phyloP scores from a whole-genome alignment of 2,329 filamentous ascomycete genomes.

The Teratosphaeria epicoccoides region DNA sequence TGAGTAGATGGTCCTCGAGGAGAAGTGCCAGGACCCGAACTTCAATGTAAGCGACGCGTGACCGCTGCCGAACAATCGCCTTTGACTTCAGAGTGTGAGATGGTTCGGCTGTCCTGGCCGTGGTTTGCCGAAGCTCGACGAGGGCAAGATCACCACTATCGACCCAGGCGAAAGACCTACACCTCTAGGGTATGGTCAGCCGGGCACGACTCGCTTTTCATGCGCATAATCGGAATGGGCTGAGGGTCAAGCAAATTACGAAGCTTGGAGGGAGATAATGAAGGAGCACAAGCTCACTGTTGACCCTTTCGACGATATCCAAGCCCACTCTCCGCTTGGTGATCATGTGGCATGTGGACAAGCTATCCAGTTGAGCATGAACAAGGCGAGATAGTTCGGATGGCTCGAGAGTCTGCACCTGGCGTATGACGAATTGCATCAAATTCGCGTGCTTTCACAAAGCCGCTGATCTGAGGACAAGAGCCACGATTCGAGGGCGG shows the following conservation, averaged over 20 bases:
- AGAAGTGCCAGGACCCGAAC: conserved; percentile 31
- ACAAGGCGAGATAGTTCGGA: conserved; percentile 37
- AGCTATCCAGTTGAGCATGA: conserved; percentile 27
- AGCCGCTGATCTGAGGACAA: conserved; percentile 14
- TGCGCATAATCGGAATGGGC: conserved; percentile 40
- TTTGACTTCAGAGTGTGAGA: conserved; percentile 38
- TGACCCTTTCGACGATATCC: conserved; percentile 34
- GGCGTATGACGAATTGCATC: conserved; percentile 33
- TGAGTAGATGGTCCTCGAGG: conserved; percentile 40
- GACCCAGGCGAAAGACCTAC: conserved; percentile 12
- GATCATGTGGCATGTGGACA: conserved; percentile 30
- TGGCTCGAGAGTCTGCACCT: conserved; percentile 36
- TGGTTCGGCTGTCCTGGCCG: conserved; percentile 31
- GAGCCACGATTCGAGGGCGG: background rate
- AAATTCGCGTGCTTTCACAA: conserved; percentile 34
- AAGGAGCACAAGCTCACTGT: conserved; percentile 31
- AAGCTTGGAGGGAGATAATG: conserved; percentile 38
- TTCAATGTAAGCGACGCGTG: conserved; percentile 38
- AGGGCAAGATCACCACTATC: conserved; percentile 17
- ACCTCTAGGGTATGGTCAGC: conserved; percentile 35
- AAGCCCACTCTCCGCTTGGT: conserved; percentile 37
- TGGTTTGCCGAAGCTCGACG: conserved; percentile 18
- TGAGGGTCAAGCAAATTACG: conserved; percentile 31
- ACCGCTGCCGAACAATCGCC: conserved; percentile 37
- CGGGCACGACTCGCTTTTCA: conserved; percentile 27